Evolutionary conservation across 2,329 filamentous ascomycete genomes (phyloP).

Genomic region (Scytalidium sp.): DNA sequence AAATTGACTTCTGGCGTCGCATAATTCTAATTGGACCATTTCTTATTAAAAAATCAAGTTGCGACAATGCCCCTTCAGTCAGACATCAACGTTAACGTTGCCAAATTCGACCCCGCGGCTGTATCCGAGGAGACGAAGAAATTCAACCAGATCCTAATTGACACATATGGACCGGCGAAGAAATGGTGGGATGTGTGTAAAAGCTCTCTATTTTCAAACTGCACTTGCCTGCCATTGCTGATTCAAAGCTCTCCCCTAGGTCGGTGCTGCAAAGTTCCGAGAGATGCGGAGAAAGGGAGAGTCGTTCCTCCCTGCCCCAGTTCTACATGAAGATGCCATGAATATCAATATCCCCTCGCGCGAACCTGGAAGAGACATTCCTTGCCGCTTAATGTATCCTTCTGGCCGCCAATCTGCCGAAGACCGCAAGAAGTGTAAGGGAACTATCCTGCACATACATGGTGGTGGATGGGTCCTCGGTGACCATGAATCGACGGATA

Average conservation of each 20-base stretch:
- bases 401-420: constrained; percentile 32
- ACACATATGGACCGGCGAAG: constrained; percentile 31
- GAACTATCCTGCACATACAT: constrained; percentile 54
- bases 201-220: background rate
- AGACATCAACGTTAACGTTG: constrained; percentile 37
- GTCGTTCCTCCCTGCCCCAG: constrained; percentile 45
- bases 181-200: constrained; percentile 47
- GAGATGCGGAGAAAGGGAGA: constrained; percentile 51
- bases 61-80: constrained; percentile 29
- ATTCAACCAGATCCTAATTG: constrained; percentile 37
- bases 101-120: constrained; percentile 39
- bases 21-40: background rate
- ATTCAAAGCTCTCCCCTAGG: constrained; percentile 25
- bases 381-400: constrained; percentile 36
- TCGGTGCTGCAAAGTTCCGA: constrained; percentile 51
- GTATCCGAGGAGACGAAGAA: constrained; percentile 36
- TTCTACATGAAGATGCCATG: constrained; percentile 41
- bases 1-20: background rate
- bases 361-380: constrained; percentile 46
- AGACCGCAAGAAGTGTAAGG: constrained; percentile 43
- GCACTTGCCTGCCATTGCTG: background rate
- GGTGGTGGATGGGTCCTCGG: constrained; percentile 39
- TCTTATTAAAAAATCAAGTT: background rate
- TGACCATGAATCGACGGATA: constrained; percentile 27
- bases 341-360: constrained; percentile 49